Evolutionary conservation across 2,329 filamentous ascomycete species (phyloP).

Genomic region (Knufia fluminis): DNA sequence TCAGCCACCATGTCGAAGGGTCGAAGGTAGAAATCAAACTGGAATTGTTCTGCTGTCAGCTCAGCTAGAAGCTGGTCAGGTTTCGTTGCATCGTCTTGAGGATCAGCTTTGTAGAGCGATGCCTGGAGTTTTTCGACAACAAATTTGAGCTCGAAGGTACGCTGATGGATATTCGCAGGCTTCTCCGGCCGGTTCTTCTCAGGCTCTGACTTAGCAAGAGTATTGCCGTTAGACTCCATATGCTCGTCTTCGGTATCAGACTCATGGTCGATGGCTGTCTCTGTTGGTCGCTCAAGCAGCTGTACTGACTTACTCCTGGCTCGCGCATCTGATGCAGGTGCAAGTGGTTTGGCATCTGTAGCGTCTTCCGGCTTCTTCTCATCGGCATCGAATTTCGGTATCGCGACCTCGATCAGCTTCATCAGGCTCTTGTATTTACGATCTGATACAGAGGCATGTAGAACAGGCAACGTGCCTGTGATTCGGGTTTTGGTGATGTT

Average conservation of each 20-base stretch:
- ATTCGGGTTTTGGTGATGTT: slow-evolving; percentile 87
- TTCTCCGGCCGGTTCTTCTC: slow-evolving; percentile 51
- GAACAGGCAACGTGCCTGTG: slow-evolving; percentile 79
- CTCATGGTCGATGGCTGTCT: slow-evolving; percentile 72
- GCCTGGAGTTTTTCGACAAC: slow-evolving; percentile 89
- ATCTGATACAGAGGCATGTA: slow-evolving; percentile 88
- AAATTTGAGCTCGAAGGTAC: slow-evolving; percentile 93
- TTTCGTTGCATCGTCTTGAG: slow-evolving; percentile 53
- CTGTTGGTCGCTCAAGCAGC: slow-evolving; percentile 46
- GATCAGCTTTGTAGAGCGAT: slow-evolving; percentile 79
- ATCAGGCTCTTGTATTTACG: slow-evolving; percentile 95
- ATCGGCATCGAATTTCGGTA: slow-evolving; percentile 62
- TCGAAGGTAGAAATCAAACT: slow-evolving; percentile 76
- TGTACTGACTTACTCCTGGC: slow-evolving; percentile 31
- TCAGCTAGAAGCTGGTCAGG: slow-evolving; percentile 80
- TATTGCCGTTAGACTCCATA: slow-evolving; percentile 37
- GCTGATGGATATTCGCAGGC: slow-evolving; percentile 56
- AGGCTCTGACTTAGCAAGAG: neutral
- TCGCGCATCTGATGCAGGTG: slow-evolving; percentile 26
- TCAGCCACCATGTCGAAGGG: slow-evolving; percentile 90
- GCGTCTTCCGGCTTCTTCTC: slow-evolving; percentile 27
- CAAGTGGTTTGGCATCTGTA: slow-evolving; percentile 26
- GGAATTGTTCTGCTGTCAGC: slow-evolving; percentile 79
- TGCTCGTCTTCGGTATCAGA: slow-evolving; percentile 42
- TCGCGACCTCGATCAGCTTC: slow-evolving; percentile 89